Conservation (phyloP, 352 stramenopile genomes). For the Pythium chondricola region DNA sequence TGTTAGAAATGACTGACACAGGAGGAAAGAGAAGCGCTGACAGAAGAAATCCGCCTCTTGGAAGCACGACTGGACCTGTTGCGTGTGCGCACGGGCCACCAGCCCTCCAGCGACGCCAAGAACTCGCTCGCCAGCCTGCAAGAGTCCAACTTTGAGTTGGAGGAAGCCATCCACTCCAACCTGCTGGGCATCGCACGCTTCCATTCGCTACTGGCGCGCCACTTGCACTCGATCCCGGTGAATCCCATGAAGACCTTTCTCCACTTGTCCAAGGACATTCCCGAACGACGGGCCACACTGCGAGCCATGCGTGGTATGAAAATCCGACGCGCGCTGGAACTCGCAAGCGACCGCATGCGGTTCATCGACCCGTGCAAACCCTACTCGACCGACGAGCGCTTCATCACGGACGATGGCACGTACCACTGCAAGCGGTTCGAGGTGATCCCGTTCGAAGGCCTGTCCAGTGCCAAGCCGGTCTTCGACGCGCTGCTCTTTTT, state of each 20-base stretch:
- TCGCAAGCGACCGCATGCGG: slow-evolving; percentile 7
- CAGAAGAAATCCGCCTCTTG: slow-evolving; percentile 15
- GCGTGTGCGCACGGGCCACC: slow-evolving; percentile 3
- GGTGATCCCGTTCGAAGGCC: slow-evolving; percentile 33
- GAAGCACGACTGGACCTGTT: slow-evolving; percentile 16
- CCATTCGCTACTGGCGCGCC: slow-evolving; percentile 12
- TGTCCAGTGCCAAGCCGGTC: slow-evolving; percentile 34
- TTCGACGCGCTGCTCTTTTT: slow-evolving; percentile 40
- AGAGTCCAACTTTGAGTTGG: slow-evolving; percentile 9
- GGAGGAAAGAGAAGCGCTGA: slow-evolving; percentile 16
- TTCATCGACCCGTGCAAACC: slow-evolving; percentile 12
- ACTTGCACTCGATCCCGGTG: slow-evolving; percentile 11
- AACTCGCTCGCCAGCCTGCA: slow-evolving; percentile 6
- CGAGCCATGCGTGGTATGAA: slow-evolving; percentile 11
- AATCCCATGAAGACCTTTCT: slow-evolving; percentile 14
- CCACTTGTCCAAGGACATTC: slow-evolving; percentile 7
- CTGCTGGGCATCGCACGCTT: slow-evolving; percentile 6
- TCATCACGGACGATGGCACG: slow-evolving; percentile 6
- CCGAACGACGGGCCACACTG: slow-evolving; percentile 11
- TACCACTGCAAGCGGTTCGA: slow-evolving; percentile 22
- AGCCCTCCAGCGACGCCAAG: slow-evolving; percentile 2
- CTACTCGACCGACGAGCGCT: slow-evolving; percentile 10
- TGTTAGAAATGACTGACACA: no score
- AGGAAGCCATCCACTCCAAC: slow-evolving; percentile 14
- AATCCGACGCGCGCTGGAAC: slow-evolving; percentile 3